Evolutionary conservation across 768 basidiomycete species (phyloP).

Genomic region (Pleurotus tuber-regium): DNA sequence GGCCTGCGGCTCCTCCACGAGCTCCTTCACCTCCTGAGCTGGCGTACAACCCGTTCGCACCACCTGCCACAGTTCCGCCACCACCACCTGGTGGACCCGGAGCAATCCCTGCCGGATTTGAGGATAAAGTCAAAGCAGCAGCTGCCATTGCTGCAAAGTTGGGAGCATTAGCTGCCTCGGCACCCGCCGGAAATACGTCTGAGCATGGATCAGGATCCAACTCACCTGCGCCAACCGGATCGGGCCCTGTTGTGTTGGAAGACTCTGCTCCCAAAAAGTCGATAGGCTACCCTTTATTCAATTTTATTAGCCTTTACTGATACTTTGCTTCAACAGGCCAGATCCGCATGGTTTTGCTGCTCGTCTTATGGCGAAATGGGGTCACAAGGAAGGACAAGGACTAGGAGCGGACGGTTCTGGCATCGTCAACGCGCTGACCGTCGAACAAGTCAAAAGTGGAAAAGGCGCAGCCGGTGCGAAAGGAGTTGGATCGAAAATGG

Average conservation of each 20-base stretch:
- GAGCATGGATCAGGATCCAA: constrained; percentile 19
- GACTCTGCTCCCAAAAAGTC: constrained; percentile 19
- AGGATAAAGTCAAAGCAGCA: constrained; percentile 72
- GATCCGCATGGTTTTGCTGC: constrained; percentile 79
- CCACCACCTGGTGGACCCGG: constrained; percentile 41
- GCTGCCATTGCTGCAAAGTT: constrained; percentile 81
- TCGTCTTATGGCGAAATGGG: constrained; percentile 94
- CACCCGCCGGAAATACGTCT: constrained; percentile 23
- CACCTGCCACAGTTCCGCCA: constrained; percentile 57
- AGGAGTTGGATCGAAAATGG: constrained; percentile 65
- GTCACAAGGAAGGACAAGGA: constrained; percentile 92
- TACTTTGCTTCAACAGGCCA: constrained; percentile 28
- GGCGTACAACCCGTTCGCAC: constrained; percentile 71
- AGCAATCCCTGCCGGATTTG: constrained; percentile 39
- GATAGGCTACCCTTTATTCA: too few relatives aligned
- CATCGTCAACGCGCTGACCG: constrained; percentile 84
- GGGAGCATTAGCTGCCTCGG: constrained; percentile 50
- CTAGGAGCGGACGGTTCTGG: constrained; percentile 82
- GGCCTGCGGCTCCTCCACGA: constrained; percentile 21
- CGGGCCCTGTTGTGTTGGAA: constrained; percentile 30
- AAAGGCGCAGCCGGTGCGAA: constrained; percentile 33
- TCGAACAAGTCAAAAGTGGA: constrained; percentile 59
- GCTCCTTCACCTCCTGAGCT: constrained; percentile 48
- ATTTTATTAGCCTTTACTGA: not conserved
- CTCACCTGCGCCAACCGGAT: constrained; percentile 24